phyloP scores from a whole-genome alignment of 2,329 filamentous ascomycete species.

The Fusarium redolens region DNA sequence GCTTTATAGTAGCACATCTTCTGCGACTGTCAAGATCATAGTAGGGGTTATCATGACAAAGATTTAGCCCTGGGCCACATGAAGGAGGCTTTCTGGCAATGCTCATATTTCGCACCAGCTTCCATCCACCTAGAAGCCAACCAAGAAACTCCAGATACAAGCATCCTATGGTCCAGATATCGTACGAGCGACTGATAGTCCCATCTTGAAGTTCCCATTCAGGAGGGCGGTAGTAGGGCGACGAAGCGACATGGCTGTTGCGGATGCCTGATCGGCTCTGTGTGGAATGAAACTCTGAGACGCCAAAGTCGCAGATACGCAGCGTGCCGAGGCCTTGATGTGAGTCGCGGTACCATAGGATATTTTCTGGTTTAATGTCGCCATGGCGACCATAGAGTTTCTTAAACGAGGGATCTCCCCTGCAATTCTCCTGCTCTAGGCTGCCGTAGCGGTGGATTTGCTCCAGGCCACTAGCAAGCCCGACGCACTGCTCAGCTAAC shows the following conservation, averaged over 20 bases:
- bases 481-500: neutral
- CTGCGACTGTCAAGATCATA: neutral
- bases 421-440: neutral
- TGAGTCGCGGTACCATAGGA: slow-evolving; percentile 4
- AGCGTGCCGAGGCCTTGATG: neutral
- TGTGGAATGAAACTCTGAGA: slow-evolving; percentile 1
- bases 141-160: slow-evolving; percentile 25
- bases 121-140: slow-evolving; percentile 24
- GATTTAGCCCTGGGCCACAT: neutral
- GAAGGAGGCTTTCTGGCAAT: neutral
- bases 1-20: neutral
- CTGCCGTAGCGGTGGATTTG: slow-evolving; percentile 6
- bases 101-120: slow-evolving; percentile 41
- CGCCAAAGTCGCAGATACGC: slow-evolving; percentile 20
- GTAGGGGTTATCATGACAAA: slow-evolving; percentile 1
- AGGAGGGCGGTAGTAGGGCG: slow-evolving; percentile 17
- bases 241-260: slow-evolving; percentile 3
- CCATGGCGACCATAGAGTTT: slow-evolving; percentile 23
- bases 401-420: neutral
- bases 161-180: slow-evolving; percentile 35
- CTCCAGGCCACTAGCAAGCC: slow-evolving; percentile 1
- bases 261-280: slow-evolving; percentile 2
- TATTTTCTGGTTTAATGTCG: slow-evolving; percentile 28
- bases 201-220: slow-evolving; percentile 15
- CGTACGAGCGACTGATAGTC: slow-evolving; percentile 7